Evolutionary conservation across 805 yeast genomes (phyloP), one percentile per base, ranked within the genome.

Genomic region (Pichia ethanolica): DNA sequence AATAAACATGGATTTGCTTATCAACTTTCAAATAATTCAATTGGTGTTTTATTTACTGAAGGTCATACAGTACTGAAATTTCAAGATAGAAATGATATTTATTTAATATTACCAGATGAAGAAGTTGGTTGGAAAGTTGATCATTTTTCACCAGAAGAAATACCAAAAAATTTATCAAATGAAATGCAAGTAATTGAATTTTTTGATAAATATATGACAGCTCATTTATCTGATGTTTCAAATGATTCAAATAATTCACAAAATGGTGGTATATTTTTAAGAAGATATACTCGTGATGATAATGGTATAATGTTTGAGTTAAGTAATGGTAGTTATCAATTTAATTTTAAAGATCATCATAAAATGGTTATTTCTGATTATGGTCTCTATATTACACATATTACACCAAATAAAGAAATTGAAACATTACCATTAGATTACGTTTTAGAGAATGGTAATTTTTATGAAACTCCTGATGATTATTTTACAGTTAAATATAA

Each of bases 1-100:
- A 89, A 90, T 69, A 89, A 86, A 65, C 95, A 91, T 67, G 99
- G 99, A 1, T 83, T 93, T 62, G 87, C 97, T 5, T 93, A 91
- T 65, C 96, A 93, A 63, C 71, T 93, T 50, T 86, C 91, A 25
- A 86, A 89, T 42, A 93, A 91, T 52, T 86, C 86, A 56, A 86
- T 89, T 56, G 98, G 97, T 25, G 96, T 90, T 12, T 71, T 86
- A 51, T 91, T 90, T 70, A 87, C 88, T 57, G 91, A 88, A 59
- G 86, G 87, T 20, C 82, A 86, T 50, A 84, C 96, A 5, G 79
- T 93, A 57, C 74, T 91, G 51, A 83, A 88, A 66, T 71, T 83
- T 58, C 75, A 77, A 49, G 81, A 82, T 64, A 73, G 79, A 39
- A 79, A 78, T 50, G 78, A 81, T 58, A 80, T 84, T 58, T 78